These are phyloP conservation scores for Phylloporus rhodoxanthus DNA, from an alignment of 768 basidiomycete genomes.

Conservation along the genomic window DNA sequence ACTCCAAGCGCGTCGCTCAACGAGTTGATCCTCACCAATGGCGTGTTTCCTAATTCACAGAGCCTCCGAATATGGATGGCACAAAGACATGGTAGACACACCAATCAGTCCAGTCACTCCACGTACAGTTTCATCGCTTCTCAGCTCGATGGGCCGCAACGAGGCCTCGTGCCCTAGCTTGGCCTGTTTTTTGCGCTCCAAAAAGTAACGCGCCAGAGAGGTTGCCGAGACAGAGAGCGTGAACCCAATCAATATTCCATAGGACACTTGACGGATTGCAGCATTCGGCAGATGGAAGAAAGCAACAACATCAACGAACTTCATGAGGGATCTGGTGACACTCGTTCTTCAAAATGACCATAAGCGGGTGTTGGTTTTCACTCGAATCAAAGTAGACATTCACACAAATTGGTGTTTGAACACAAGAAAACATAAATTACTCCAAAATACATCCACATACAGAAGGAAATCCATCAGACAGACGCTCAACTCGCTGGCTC, in stretches of 20 bases:
- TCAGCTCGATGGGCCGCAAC: conserved; percentile 59
- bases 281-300: conserved; percentile 21
- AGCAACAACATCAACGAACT: conserved; percentile 4
- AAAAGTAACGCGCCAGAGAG: conserved; percentile 51
- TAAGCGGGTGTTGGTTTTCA: too few relatives aligned
- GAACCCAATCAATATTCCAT: conserved; percentile 66
- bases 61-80: background rate
- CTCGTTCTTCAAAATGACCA: too few relatives aligned
- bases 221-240: conserved; percentile 70
- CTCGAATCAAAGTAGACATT: too few relatives aligned
- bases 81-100: conserved; percentile 22
- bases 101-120: conserved; percentile 87
- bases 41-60: conserved; percentile 73
- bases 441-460: background rate
- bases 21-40: conserved; percentile 85
- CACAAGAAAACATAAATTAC: background rate
- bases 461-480: background rate
- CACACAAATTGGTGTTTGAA: background rate
- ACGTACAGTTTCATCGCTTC: conserved; percentile 70
- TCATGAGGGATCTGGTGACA: too few relatives aligned
- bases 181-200: conserved; percentile 43
- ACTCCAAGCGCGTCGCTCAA: conserved; percentile 87
- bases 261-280: conserved; percentile 33
- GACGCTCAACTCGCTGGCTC: background rate
- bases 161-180: conserved; percentile 26